Conservation (phyloP, 2,329 filamentous ascomycete species). For the Penicillium sumatraense region DNA sequence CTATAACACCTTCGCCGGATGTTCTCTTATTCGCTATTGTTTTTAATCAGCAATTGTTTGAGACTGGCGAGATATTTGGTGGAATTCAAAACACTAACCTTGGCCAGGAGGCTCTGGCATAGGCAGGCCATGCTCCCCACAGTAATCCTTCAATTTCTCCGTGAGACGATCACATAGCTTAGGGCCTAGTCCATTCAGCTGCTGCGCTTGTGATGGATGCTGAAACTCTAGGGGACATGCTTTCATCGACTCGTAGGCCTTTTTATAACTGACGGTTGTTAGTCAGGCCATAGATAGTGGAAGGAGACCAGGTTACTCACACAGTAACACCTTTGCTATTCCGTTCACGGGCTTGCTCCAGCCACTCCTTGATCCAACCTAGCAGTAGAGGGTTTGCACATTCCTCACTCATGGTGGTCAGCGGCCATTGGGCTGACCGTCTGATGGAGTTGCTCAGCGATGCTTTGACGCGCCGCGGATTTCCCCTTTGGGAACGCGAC, state of each 20-base stretch:
- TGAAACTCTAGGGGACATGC: slow-evolving; percentile 71
- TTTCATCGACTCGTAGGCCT: slow-evolving; percentile 77
- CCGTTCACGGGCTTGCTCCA: slow-evolving; percentile 69
- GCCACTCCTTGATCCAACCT: slow-evolving; percentile 77
- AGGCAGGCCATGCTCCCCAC: slow-evolving; percentile 67
- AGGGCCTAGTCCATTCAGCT: slow-evolving; percentile 74
- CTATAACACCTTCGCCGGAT: slow-evolving; percentile 34
- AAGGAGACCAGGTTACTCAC: slow-evolving; percentile 33
- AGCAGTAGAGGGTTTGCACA: slow-evolving; percentile 74
- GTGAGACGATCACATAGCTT: slow-evolving; percentile 73
- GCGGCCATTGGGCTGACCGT: slow-evolving; percentile 8
- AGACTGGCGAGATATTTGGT: neutral
- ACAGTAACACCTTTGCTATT: slow-evolving; percentile 70
- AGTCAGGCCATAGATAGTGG: slow-evolving; percentile 8
- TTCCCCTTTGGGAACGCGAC: slow-evolving; percentile 23
- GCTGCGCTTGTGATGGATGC: slow-evolving; percentile 73
- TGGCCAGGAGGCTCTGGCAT: slow-evolving; percentile 65
- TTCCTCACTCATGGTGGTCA: slow-evolving; percentile 38
- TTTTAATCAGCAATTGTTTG: neutral
- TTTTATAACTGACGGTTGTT: slow-evolving; percentile 62
- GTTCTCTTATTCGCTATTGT: slow-evolving; percentile 34
- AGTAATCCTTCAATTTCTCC: slow-evolving; percentile 60
- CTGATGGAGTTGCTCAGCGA: neutral
- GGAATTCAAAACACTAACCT: slow-evolving; percentile 34
- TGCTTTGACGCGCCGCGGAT: slow-evolving; percentile 19